Evolutionary conservation across 2,329 filamentous ascomycete species (phyloP), one percentile per base, ranked within the genome.

Genomic region (Cladosporium sp.): DNA sequence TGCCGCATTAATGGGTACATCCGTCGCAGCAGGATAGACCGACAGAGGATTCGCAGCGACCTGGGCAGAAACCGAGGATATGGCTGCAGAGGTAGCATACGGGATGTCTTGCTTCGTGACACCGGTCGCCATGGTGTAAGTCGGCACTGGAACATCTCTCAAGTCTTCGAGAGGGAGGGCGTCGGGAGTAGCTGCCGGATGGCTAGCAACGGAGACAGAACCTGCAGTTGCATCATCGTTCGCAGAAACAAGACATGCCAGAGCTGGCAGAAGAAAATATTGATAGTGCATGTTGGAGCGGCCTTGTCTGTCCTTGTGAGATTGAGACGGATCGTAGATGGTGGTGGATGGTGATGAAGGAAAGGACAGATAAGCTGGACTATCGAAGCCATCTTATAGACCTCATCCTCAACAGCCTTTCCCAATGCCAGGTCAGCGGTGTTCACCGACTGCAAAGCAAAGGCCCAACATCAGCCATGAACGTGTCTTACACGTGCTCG

Each of bases 91-190:
- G n/a, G 43, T 38, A 18, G 32, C 43, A 32, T 47, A 47, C 2
- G 43, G 43, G 43, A 47, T 47, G n/a, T 47, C 34, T 27, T 27
- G 22, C 5, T 4, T 9, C 9, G 22, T 27, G 22, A 45, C 19
- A 15, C 51, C 54, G 15, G 36, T 40, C 11, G 34, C 38, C 3
- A 41, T 37, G 5, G 50, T 50, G 41, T 52, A 50, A 11, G 50
- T 56, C 13, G 56, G 56, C 3, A 47, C 51, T 3, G 32, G 43
- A 9, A 52, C 17, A 9, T 45, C 32, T 20, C 24, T 42, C 15
- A 55, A 39, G 13, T 47, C 49, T 12, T n/a, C 52, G 8, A 56
- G 12, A 30, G 50, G 41, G 15, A 54, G 48, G 7, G 43, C 48
- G 17, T 54, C 54, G 11, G 54, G 43, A 24, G 48, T 47, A 12